Evolutionary conservation across 164 flowering plant species (phyloP).

Genomic region (Cinnamomum chago): DNA sequence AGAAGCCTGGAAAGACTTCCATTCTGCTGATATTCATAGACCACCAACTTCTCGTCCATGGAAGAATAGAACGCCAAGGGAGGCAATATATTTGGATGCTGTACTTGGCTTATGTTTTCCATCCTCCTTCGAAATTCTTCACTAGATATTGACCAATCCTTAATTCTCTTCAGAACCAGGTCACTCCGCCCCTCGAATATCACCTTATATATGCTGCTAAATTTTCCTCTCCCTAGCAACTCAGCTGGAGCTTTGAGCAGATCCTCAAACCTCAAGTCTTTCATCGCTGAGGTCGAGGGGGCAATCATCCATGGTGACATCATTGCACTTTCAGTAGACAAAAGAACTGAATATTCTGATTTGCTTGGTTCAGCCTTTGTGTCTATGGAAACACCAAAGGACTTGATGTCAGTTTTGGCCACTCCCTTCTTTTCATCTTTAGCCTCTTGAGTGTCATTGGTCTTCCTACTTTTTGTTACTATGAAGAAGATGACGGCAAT

Average conservation of each 20-base stretch:
- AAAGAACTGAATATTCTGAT: conserved; percentile 27
- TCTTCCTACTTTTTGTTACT: conserved; percentile 20
- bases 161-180: conserved; percentile 63
- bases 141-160: conserved; percentile 48
- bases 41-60: conserved; percentile 66
- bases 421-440: conserved; percentile 17
- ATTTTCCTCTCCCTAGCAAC: conserved; percentile 59
- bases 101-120: conserved; percentile 43
- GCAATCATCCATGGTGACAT: conserved; percentile 33
- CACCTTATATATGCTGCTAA: conserved; percentile 59
- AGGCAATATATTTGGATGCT: conserved; percentile 56
- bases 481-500: conserved; percentile 17
- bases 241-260: conserved; percentile 70
- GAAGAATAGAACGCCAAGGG: conserved; percentile 58
- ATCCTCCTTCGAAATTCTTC: conserved; percentile 49
- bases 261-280: conserved; percentile 53
- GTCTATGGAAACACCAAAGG: conserved; percentile 18
- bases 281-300: conserved; percentile 36
- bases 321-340: conserved; percentile 34
- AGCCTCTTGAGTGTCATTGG: conserved; percentile 6
- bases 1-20: conserved; percentile 62
- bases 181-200: conserved; percentile 24
- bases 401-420: conserved; percentile 15
- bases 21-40: conserved; percentile 52
- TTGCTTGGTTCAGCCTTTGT: conserved; percentile 24